Evolutionary conservation across 2,329 filamentous ascomycete genomes (phyloP).

Genomic region (Herpotrichia juniperi): DNA sequence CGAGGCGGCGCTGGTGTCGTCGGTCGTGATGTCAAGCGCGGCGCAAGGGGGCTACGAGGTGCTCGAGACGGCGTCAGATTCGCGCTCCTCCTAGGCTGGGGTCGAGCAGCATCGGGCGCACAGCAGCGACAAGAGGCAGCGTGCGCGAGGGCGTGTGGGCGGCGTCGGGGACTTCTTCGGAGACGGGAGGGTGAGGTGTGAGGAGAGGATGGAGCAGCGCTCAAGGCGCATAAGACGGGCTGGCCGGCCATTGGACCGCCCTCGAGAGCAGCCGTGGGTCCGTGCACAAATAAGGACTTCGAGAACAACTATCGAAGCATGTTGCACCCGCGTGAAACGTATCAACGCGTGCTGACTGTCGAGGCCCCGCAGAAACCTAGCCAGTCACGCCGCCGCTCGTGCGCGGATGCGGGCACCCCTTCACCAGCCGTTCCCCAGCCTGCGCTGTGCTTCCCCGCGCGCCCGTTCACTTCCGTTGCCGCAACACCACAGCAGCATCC

Average conservation of each 20-base stretch:
- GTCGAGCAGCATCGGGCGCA: slow-evolving; percentile 4
- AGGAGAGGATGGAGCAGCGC: not conserved
- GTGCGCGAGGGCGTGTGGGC: not conserved
- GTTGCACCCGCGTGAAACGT: not conserved
- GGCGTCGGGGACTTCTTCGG: slow-evolving; percentile 7
- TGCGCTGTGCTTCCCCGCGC: no score
- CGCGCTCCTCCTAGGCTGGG: not conserved
- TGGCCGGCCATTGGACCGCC: not conserved
- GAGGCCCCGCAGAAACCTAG: not conserved
- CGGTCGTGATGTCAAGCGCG: not conserved
- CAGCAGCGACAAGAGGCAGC: not conserved
- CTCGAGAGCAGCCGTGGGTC: no score
- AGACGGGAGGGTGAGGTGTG: not conserved
- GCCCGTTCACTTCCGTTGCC: not conserved
- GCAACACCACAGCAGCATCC: no score
- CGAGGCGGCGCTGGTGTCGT: not conserved
- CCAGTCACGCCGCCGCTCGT: not conserved
- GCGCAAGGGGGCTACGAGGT: not conserved
- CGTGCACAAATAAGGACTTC: no score
- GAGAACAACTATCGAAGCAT: not conserved
- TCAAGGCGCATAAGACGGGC: not conserved
- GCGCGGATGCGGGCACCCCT: not conserved
- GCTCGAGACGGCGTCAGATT: not conserved
- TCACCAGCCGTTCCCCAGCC: not conserved
- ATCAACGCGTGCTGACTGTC: no score